Evolutionary conservation across 768 basidiomycete species (phyloP).

Genomic region (Amanita thiersii): DNA sequence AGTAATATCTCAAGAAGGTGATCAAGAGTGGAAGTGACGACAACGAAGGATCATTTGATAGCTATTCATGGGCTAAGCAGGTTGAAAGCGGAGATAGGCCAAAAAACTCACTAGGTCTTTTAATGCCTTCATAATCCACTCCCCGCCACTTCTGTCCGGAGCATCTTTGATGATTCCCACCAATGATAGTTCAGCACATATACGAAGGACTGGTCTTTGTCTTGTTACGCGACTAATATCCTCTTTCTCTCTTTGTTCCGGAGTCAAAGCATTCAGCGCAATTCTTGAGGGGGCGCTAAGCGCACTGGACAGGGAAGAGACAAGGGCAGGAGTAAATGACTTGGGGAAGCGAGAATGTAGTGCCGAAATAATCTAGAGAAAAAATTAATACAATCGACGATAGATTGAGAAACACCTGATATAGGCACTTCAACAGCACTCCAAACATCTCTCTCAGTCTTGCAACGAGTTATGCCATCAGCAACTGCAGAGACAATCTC

Average conservation of each 20-base stretch:
- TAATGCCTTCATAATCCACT: slow-evolving; percentile 83
- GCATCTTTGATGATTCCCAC: slow-evolving; percentile 77
- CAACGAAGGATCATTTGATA: slow-evolving; percentile 80
- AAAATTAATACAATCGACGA: slow-evolving; percentile 6
- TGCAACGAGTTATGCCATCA: slow-evolving; percentile 82
- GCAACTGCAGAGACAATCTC: slow-evolving; percentile 84
- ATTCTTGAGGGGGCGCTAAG: slow-evolving; percentile 54
- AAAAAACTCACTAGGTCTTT: slow-evolving; percentile 70
- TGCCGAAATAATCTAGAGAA: slow-evolving; percentile 70
- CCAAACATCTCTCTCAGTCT: slow-evolving; percentile 89
- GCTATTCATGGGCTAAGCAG: slow-evolving; percentile 31
- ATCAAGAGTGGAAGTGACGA: slow-evolving; percentile 86
- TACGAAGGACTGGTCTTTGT: slow-evolving; percentile 79
- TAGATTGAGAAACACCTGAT: neutral
- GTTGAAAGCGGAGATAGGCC: neutral
- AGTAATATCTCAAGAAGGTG: slow-evolving; percentile 91
- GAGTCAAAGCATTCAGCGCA: slow-evolving; percentile 44
- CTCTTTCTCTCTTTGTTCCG: slow-evolving; percentile 90
- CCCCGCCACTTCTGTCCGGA: slow-evolving; percentile 64
- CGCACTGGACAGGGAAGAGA: slow-evolving; percentile 48
- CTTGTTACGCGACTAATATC: slow-evolving; percentile 69
- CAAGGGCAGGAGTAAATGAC: slow-evolving; percentile 67
- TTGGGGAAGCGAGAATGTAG: slow-evolving; percentile 83
- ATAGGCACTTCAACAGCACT: slow-evolving; percentile 81
- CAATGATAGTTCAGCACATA: slow-evolving; percentile 85